Evolutionary conservation across 257 asterid species (phyloP), one percentile per base, ranked within the genome.

Genomic region (Craterostigma plantagineum): DNA sequence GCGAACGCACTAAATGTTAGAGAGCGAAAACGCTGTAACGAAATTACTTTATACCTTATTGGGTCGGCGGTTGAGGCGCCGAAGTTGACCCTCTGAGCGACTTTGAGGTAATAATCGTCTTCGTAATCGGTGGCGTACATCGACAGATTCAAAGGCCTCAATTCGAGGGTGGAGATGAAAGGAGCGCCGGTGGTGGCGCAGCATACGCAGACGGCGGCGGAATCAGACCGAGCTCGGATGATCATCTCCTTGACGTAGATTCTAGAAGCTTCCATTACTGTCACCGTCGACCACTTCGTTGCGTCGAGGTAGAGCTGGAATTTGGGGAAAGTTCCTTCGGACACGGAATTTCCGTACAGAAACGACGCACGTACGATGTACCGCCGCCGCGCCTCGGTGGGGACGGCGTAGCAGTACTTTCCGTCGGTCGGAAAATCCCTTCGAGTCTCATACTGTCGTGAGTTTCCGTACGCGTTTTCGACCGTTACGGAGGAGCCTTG

Each of bases 81-180:
- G 43, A 87, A 87, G 62, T 87, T 80, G 10, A 87, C 73, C 43
- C 98, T 61, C 33, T 84, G 75, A 3, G 95, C 83, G 1, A 87
- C 67, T 56, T 77, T 70, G 59, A 87, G 30, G 72, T 60, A 87
- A 61, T 65, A 87, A 0, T 50, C 53, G 48, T 87, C 98, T 58
- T 87, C 98, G 51, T 56, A 87, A 51, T 87, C 98, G 0, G 98
- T 87, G 15, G 95, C 81, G 49, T 87, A 87, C 98, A 87, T 87
- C 0, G 98, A 82, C 53, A 82, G 61, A 56, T 76, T 82, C 46
- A 87, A 44, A 4, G 98, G 95, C 57, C 98, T 49, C 56, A 87
- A 51, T 74, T 87, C 98, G 7, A 87, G 81, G 16, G 98, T 87
- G 4, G 98, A 87, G 14, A 87, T 72, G 38, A 87, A 87, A 0